phyloP scores from a whole-genome alignment of 306 rosid species.

The Cercis canadensis region DNA sequence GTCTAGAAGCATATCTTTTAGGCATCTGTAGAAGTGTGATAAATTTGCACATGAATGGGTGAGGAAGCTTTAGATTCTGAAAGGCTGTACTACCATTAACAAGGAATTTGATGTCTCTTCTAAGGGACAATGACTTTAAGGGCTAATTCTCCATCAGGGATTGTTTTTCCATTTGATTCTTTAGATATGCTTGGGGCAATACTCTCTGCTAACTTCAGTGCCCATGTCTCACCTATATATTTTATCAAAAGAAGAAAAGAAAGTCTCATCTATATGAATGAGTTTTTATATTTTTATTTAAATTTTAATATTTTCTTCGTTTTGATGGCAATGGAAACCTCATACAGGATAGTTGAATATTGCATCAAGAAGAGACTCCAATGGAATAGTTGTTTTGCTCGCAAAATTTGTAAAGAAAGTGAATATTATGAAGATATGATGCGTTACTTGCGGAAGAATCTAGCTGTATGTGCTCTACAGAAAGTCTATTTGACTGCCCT shows the following conservation, averaged over 20 bases:
- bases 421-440: constrained; percentile 91
- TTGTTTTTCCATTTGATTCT: background rate
- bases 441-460: constrained; percentile 81
- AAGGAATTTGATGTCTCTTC: background rate
- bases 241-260: no score
- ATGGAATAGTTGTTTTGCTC: constrained; percentile 82
- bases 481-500: constrained; percentile 35
- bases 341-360: constrained; percentile 74
- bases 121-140: background rate
- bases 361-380: constrained; percentile 90
- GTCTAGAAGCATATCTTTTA: background rate
- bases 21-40: background rate
- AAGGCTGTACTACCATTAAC: background rate
- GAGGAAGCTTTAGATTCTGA: constrained; percentile 13
- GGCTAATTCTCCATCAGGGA: background rate
- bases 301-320: constrained; percentile 4
- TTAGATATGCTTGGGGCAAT: constrained; percentile 4
- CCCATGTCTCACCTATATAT: constrained; percentile 1
- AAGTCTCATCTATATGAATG: background rate
- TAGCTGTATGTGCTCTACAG: constrained; percentile 67
- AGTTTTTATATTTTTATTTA: constrained; percentile 8
- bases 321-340: constrained; percentile 30
- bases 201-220: constrained; percentile 22
- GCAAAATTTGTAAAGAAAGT: constrained; percentile 77
- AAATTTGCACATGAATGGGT: background rate